A percentile compares a stretch with the other conserved stretches of the same genome.
Conservation (phyloP, 345 rosid genomes). For the Balakata baccata region DNA sequence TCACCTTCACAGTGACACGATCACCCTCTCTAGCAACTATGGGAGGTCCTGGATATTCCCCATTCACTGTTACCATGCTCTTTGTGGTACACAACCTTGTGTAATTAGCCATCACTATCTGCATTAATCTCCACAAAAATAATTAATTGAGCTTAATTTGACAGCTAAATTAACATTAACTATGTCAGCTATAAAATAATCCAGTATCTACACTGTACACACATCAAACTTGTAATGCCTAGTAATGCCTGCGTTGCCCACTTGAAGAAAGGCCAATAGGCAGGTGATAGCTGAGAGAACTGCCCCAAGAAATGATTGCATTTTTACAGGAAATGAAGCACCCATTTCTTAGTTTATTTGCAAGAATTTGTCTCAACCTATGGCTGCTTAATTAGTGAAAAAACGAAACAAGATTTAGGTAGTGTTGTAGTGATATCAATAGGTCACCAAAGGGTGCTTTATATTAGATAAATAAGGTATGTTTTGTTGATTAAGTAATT, state of each 20-base stretch:
- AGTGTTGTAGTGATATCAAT: not conserved
- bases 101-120: conserved; percentile 40
- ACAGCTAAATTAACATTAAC: no score
- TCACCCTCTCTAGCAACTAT: conserved; percentile 56
- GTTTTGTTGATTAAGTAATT: conserved; percentile 26
- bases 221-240: conserved; percentile 75
- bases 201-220: not conserved
- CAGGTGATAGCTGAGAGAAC: conserved; percentile 24
- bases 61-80: conserved; percentile 51
- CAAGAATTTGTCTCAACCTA: not conserved
- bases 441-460: conserved; percentile 2
- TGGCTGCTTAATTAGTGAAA: not conserved
- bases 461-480: conserved; percentile 10
- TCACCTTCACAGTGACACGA: conserved; percentile 42
- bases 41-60: conserved; percentile 56
- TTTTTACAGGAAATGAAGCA: not conserved
- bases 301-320: conserved; percentile 17
- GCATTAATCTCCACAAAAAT: not conserved
- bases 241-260: conserved; percentile 47
- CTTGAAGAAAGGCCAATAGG: conserved; percentile 31
- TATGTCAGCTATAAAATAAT: no score
- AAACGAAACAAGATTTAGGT: no score
- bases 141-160: no score
- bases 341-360: conserved; percentile 8
- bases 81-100: conserved; percentile 47